Evolutionary conservation across 176 grass and related monocot species (phyloP).

Genomic region (Guadua angustifolia): DNA sequence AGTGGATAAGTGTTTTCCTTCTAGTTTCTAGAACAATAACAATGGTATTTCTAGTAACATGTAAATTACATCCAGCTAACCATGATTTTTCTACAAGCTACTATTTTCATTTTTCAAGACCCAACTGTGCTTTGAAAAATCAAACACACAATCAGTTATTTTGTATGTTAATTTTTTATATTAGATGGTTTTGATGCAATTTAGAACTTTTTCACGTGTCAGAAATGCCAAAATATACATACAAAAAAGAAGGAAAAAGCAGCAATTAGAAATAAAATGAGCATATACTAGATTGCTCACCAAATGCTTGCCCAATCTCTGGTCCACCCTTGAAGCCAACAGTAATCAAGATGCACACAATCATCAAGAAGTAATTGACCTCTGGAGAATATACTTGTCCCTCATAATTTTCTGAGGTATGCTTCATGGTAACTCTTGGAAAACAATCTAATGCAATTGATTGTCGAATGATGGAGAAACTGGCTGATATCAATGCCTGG

Average conservation of each 20-base stretch:
- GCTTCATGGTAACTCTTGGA: conserved; percentile 82
- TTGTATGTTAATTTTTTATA: not conserved
- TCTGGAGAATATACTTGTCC: conserved; percentile 83
- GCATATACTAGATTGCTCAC: conserved; percentile 48
- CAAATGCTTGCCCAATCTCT: conserved; percentile 84
- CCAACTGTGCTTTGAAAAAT: not conserved
- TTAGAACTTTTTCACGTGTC: conserved; percentile 6
- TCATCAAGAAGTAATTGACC: conserved; percentile 75
- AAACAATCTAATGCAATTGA: conserved; percentile 79
- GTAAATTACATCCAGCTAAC: not conserved
- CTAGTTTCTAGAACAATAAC: not conserved
- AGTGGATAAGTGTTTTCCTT: not conserved
- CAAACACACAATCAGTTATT: not conserved
- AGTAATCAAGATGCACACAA: conserved; percentile 73
- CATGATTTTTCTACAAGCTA: not conserved
- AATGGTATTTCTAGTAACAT: not conserved
- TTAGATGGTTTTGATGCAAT: conserved; percentile 1
- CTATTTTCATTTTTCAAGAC: not conserved
- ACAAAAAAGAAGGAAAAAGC: no score
- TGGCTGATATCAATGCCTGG: conserved; percentile 79
- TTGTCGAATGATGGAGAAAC: conserved; percentile 85
- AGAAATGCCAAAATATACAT: not conserved
- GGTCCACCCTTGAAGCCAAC: conserved; percentile 70
- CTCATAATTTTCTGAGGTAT: conserved; percentile 73
- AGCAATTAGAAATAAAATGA: conserved; percentile 22